Evolutionary conservation across 2,329 filamentous ascomycete genomes (phyloP).

Genomic region (Fusarium xylarioides): DNA sequence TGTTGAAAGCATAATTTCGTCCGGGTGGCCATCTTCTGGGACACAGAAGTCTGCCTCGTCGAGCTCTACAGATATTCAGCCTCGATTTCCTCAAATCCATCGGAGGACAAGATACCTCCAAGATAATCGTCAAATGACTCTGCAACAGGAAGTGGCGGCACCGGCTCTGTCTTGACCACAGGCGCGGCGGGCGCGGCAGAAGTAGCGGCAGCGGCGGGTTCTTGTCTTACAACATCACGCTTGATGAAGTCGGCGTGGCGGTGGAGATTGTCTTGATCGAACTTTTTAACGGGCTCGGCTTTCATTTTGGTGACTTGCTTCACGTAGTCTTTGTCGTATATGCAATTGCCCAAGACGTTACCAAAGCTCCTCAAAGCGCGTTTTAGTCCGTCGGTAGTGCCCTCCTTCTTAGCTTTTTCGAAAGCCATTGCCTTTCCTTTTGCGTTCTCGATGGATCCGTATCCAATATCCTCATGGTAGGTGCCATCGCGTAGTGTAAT

Average conservation of each 20-base stretch:
- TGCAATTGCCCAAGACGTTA: constrained; percentile 96
- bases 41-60: constrained; percentile 81
- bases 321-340: constrained; percentile 96
- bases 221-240: constrained; percentile 56
- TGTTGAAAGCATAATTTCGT: constrained; percentile 72
- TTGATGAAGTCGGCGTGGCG: constrained; percentile 81
- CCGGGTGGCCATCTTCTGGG: constrained; percentile 74
- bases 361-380: constrained; percentile 90
- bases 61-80: constrained; percentile 65
- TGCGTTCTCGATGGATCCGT: constrained; percentile 95
- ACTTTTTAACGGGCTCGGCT: constrained; percentile 74
- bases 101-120: constrained; percentile 55
- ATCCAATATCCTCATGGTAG: constrained; percentile 98
- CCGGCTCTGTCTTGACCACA: constrained; percentile 44
- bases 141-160: constrained; percentile 14
- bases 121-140: constrained; percentile 64
- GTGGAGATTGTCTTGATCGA: constrained; percentile 81
- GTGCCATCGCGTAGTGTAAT: constrained; percentile 92
- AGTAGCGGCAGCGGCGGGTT: constrained; percentile 12
- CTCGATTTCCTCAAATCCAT: constrained; percentile 50
- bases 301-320: constrained; percentile 91
- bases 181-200: constrained; percentile 14
- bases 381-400: constrained; percentile 93
- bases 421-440: constrained; percentile 96
- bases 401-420: constrained; percentile 99